A percentile compares a stretch with the other conserved stretches of the same genome.
phyloP scores from a whole-genome alignment of 2,329 filamentous ascomycete genomes.

The Alternaria panax region DNA sequence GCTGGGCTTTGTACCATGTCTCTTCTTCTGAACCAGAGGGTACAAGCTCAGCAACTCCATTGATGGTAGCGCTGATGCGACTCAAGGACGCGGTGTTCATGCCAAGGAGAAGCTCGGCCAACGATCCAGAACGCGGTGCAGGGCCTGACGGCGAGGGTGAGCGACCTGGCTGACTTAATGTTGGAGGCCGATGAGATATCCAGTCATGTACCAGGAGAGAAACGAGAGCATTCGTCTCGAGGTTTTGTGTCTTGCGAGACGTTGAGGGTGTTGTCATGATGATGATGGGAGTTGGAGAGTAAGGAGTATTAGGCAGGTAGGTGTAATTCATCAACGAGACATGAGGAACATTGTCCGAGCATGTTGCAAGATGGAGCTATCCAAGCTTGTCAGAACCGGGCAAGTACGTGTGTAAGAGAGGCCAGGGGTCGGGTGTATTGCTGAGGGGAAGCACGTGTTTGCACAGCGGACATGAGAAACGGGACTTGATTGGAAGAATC shows the following conservation, averaged over 20 bases:
- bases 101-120: slow-evolving; percentile 85
- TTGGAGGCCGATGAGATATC: slow-evolving; percentile 90
- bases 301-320: slow-evolving; percentile 79
- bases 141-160: slow-evolving; percentile 68
- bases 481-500: neutral
- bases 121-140: slow-evolving; percentile 65
- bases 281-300: slow-evolving; percentile 70
- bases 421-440: neutral
- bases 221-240: slow-evolving; percentile 83
- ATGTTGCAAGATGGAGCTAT: slow-evolving; percentile 94
- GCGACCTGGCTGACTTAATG: slow-evolving; percentile 61
- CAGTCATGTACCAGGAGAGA: slow-evolving; percentile 97
- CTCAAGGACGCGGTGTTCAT: slow-evolving; percentile 89
- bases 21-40: slow-evolving; percentile 80
- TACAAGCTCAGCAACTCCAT: slow-evolving; percentile 81
- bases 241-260: slow-evolving; percentile 81
- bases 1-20: slow-evolving; percentile 79
- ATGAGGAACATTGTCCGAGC: slow-evolving; percentile 81
- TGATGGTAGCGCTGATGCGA: slow-evolving; percentile 91
- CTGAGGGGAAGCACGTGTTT: neutral
- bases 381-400: slow-evolving; percentile 8
- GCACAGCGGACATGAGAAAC: neutral
- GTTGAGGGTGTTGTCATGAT: slow-evolving; percentile 89
- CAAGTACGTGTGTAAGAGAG: neutral
- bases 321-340: slow-evolving; percentile 99